Evolutionary conservation across 345 rosid species (phyloP).

Genomic region (Salix koriyanagi): DNA sequence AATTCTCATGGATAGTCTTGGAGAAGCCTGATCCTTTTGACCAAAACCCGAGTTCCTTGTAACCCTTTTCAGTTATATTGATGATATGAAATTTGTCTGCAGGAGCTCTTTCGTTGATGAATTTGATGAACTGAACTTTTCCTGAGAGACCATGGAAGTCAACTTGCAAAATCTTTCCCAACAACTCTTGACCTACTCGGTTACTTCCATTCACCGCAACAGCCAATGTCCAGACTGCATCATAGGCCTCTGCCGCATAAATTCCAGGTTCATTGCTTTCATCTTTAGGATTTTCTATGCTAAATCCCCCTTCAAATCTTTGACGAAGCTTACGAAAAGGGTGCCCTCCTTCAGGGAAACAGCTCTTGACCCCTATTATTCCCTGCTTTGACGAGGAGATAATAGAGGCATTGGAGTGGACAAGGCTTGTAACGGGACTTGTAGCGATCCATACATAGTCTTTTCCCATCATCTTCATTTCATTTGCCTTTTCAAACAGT

Average conservation of each 20-base stretch:
- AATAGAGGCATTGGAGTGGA: constrained; percentile 7
- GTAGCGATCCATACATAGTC: constrained; percentile 34
- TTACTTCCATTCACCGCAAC: constrained; percentile 12
- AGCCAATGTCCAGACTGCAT: constrained; percentile 11
- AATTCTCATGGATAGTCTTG: neutral
- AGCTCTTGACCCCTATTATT: constrained; percentile 20
- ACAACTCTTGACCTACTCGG: neutral
- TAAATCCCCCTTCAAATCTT: constrained; percentile 12
- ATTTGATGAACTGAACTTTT: constrained; percentile 1
- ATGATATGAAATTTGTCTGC: constrained; percentile 8
- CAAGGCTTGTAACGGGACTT: constrained; percentile 16
- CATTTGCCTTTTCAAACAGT: constrained; percentile 20
- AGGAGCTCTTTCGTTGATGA: neutral
- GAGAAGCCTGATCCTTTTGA: constrained; percentile 19
- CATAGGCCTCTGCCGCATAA: constrained; percentile 21
- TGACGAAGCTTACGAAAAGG: neutral
- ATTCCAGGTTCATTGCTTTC: constrained; percentile 15
- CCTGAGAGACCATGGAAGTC: constrained; percentile 20
- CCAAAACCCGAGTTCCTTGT: constrained; percentile 29
- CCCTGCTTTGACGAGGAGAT: constrained; percentile 23
- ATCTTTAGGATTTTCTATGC: constrained; percentile 13
- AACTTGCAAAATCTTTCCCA: neutral
- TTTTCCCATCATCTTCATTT: constrained; percentile 26
- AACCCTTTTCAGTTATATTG: constrained; percentile 18
- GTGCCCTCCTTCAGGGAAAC: neutral